Evolutionary conservation across 257 asterid species (phyloP), one percentile per base, ranked within the genome.

Genomic region (Cordia subcordata): DNA sequence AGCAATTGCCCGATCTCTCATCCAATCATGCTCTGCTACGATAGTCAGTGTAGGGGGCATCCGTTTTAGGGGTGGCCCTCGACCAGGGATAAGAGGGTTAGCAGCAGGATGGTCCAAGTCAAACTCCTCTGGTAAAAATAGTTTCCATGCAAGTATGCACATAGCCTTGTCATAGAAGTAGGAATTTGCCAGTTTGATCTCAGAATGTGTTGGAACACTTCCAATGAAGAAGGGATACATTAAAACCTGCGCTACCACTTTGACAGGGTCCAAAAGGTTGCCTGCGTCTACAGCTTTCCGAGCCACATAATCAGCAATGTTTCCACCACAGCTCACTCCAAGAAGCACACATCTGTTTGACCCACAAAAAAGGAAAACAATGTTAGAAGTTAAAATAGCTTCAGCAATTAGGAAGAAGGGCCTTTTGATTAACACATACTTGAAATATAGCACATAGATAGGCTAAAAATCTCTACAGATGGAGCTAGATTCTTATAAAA

Each of bases 301-400:
- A 49, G 94, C 70, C 54, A 88, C 88, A 37, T 76, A 80, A 56
- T 88, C 80, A 10, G 98, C 96, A 54, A 92, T 86, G 47, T 88
- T 88, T 61, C 93, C 98, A 23, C 98, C 98, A 55, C 94, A 92
- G 62, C 98, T 88, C 64, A 84, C 98, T 57, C 98, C 98, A 40
- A 92, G 94, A 71, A 88, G 93, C 39, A 92, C 95, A 65, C 95
- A 92, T 67, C 98, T 92, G 93, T 39, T 32, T 38, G 15, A 42
- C 12, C 4, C 15, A n/a, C 15, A 42, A 27, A 27, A 27, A 6
- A n/a, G n/a, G n/a, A n/a, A n/a, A 3, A 1, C 35, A 27, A 27
- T 27, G 6, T 27, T 27, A 27, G 35, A 27, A 27, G 4, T 27
- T 27, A 27, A 27, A 27, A 27, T 27, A 27, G 35, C 35, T 27